Conservation (phyloP, 108 stramenopile species). For the Pseudonitzschia pungens region DNA sequence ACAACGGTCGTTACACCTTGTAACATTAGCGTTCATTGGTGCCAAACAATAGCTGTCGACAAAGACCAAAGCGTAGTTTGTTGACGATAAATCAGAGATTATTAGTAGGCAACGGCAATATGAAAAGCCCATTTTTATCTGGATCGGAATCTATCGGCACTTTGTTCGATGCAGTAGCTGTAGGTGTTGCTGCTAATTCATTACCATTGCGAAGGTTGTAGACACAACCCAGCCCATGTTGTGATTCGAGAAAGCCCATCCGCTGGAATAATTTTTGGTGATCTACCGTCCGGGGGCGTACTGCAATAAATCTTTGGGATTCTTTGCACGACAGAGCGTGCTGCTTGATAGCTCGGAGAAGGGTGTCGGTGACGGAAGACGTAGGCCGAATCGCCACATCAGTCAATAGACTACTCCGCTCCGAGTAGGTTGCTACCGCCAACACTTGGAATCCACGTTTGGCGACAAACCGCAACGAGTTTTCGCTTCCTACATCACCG, state of each 20-base stretch:
- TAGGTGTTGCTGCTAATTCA: background rate
- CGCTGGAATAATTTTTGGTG: constrained; percentile 47
- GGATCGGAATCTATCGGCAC: no score
- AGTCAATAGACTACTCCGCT: constrained; percentile 49
- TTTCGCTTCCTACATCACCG: background rate
- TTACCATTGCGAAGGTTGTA: no score
- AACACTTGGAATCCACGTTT: constrained; percentile 71
- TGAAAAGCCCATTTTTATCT: no score
- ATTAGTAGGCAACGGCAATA: no score
- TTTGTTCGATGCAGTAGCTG: background rate
- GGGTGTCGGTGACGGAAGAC: constrained; percentile 16
- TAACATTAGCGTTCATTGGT: no score
- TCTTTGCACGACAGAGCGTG: constrained; percentile 20
- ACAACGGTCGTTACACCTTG: no score
- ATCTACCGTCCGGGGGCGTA: constrained; percentile 40
- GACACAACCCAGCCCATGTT: background rate
- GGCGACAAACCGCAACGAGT: constrained; percentile 48
- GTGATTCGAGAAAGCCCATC: constrained; percentile 45
- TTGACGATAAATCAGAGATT: no score
- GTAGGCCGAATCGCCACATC: constrained; percentile 72
- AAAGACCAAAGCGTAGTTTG: no score
- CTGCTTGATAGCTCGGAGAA: constrained; percentile 27
- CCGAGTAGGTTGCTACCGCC: constrained; percentile 60
- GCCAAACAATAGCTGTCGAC: no score
- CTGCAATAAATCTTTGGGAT: constrained; percentile 23